Conservation (phyloP, 2,329 filamentous ascomycete species). For the Xylariales sp. region DNA sequence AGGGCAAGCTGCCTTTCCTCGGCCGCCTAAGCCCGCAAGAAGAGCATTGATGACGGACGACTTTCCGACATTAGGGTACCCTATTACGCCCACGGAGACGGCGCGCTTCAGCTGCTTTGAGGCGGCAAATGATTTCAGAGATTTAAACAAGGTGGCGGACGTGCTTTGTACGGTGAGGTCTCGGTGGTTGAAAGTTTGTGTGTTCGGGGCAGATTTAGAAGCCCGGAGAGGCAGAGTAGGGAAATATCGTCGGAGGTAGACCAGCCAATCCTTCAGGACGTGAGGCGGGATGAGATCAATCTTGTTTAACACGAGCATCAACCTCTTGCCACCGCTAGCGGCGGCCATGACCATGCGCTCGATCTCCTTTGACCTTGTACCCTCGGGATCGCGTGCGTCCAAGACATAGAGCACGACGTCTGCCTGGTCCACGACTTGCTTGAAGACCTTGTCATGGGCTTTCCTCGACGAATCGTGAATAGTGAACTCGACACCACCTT, state of each 20-base stretch:
- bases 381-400: conserved; percentile 90
- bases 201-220: conserved; percentile 83
- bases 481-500: conserved; percentile 62
- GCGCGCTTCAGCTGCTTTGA: conserved; percentile 87
- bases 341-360: conserved; percentile 93
- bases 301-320: conserved; percentile 95
- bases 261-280: conserved; percentile 86
- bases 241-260: conserved; percentile 87
- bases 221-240: conserved; percentile 90
- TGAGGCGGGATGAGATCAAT: conserved; percentile 88
- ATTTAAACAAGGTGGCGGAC: conserved; percentile 84
- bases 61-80: conserved; percentile 96
- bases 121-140: conserved; percentile 88
- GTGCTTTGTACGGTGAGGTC: conserved; percentile 88
- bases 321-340: conserved; percentile 81
- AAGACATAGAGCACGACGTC: conserved; percentile 94
- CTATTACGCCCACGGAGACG: conserved; percentile 91
- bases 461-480: conserved; percentile 76
- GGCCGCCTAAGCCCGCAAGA: conserved; percentile 78
- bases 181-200: conserved; percentile 92
- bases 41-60: conserved; percentile 96
- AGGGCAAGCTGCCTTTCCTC: conserved; percentile 77
- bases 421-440: conserved; percentile 87
- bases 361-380: conserved; percentile 89
- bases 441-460: conserved; percentile 96